phyloP scores from a whole-genome alignment of 495 filamentous ascomycete genomes.

The Lepraria neglecta region DNA sequence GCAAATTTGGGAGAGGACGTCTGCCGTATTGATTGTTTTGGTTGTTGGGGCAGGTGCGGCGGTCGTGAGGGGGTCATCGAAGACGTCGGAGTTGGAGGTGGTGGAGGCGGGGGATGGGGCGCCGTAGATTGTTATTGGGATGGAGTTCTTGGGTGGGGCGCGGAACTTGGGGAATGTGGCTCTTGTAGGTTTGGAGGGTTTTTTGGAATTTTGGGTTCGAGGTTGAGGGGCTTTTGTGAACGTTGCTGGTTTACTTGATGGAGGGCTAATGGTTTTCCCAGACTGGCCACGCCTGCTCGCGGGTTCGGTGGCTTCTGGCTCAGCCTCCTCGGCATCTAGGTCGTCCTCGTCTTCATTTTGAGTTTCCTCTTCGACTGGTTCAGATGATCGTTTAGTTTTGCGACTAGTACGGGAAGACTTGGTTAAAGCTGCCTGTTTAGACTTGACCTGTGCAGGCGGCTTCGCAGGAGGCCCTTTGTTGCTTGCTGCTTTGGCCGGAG shows the following conservation, averaged over 20 bases:
- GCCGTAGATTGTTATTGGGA: conserved; percentile 23
- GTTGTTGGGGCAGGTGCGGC: conserved; percentile 25
- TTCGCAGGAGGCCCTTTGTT: not conserved
- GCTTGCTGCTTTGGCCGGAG: not conserved
- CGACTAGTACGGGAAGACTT: not conserved
- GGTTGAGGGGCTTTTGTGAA: not conserved
- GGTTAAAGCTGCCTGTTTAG: not conserved
- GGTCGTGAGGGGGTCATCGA: conserved; percentile 32
- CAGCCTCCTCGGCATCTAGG: not conserved
- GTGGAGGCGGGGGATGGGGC: conserved; percentile 25
- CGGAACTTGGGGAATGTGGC: not conserved
- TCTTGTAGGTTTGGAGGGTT: not conserved
- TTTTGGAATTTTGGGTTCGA: not conserved
- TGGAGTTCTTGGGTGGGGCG: conserved; percentile 13
- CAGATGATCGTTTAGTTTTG: not conserved
- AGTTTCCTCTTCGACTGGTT: not conserved
- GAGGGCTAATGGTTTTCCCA: not conserved
- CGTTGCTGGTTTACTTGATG: not conserved
- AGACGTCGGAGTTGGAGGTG: conserved; percentile 37
- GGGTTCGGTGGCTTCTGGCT: not conserved
- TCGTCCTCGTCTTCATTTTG: not conserved
- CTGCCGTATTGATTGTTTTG: conserved; percentile 9
- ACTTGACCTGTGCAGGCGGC: not conserved
- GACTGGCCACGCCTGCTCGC: conserved; percentile 20
- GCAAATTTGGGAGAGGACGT: conserved; percentile 22